A percentile compares a stretch with the other conserved stretches of the same genome.
Evolutionary conservation across 2,329 filamentous ascomycete genomes (phyloP).

Genomic region (Aureobasidium sp.): DNA sequence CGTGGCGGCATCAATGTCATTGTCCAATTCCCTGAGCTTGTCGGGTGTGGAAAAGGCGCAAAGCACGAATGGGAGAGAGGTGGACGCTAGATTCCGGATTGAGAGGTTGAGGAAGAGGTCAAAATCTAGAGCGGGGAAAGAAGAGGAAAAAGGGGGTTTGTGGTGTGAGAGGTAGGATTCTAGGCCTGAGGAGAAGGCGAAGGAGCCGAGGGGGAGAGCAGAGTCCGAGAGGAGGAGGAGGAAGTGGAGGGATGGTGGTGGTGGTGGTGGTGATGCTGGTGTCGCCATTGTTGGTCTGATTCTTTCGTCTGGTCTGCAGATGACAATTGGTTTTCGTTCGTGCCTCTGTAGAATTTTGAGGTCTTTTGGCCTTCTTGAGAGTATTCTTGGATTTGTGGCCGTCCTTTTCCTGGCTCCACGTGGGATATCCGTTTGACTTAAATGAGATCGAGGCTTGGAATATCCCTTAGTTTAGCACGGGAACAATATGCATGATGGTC

Average conservation of each 20-base stretch:
- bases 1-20: slow-evolving; percentile 67
- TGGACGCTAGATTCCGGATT: slow-evolving; percentile 62
- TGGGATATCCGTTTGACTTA: too few relatives aligned
- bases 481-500: too few relatives aligned
- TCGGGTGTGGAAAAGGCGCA: slow-evolving; percentile 54
- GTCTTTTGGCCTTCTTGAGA: too few relatives aligned
- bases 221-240: slow-evolving; percentile 75
- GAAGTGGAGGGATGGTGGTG: slow-evolving; percentile 48
- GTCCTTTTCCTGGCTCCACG: too few relatives aligned
- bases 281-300: not conserved
- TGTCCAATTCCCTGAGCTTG: slow-evolving; percentile 55
- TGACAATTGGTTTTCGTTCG: too few relatives aligned
- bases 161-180: slow-evolving; percentile 73
- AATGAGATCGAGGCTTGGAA: too few relatives aligned
- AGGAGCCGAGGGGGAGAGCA: slow-evolving; percentile 74
- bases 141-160: slow-evolving; percentile 26
- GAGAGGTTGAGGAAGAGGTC: slow-evolving; percentile 63
- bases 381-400: too few relatives aligned
- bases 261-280: not conserved
- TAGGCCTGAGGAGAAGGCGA: slow-evolving; percentile 75
- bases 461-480: too few relatives aligned
- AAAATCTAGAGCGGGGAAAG: slow-evolving; percentile 40
- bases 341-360: too few relatives aligned
- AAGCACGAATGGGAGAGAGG: slow-evolving; percentile 67
- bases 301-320: too few relatives aligned